Evolutionary conservation across 2,329 filamentous ascomycete genomes (phyloP).

Genomic region (Xylariomycetidae sp.): DNA sequence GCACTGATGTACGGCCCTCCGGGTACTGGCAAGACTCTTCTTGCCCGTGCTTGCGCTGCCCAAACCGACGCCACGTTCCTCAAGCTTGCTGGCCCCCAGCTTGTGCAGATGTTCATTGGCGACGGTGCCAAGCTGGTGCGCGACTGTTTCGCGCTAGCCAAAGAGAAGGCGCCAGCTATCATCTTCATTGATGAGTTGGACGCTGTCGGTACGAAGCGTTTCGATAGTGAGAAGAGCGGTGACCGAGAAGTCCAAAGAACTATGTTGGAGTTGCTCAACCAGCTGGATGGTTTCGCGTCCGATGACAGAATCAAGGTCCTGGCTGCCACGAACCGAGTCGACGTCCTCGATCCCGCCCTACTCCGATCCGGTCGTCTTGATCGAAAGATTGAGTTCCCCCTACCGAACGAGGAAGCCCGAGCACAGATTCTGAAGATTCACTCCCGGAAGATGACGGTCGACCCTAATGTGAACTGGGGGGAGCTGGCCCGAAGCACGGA

Average conservation of each 20-base stretch:
- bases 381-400: slow-evolving; percentile 95
- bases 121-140: slow-evolving; percentile 96
- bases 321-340: slow-evolving; percentile 88
- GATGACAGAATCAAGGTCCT: slow-evolving; percentile 96
- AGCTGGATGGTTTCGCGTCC: slow-evolving; percentile 95
- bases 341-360: slow-evolving; percentile 86
- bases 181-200: slow-evolving; percentile 99
- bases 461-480: slow-evolving; percentile 88
- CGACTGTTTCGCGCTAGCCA: slow-evolving; percentile 94
- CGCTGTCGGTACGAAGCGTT: slow-evolving; percentile 97
- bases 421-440: slow-evolving; percentile 97
- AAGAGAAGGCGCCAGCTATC: slow-evolving; percentile 97
- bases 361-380: slow-evolving; percentile 89
- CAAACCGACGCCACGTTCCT: slow-evolving; percentile 98
- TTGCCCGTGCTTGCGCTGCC: slow-evolving; percentile 91
- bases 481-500: slow-evolving; percentile 95
- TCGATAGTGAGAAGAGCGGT: slow-evolving; percentile 96
- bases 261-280: slow-evolving; percentile 97
- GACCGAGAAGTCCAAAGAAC: slow-evolving; percentile 97
- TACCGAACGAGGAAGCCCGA: slow-evolving; percentile 95
- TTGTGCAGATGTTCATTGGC: slow-evolving; percentile 99
- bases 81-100: slow-evolving; percentile 93
- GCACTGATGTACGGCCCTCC: slow-evolving; percentile 97
- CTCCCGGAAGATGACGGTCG: slow-evolving; percentile 96
- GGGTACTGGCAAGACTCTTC: slow-evolving; percentile 83